Evolutionary conservation across 2,329 filamentous ascomycete genomes (phyloP).

Genomic region (Endoconidiophora laricicola): DNA sequence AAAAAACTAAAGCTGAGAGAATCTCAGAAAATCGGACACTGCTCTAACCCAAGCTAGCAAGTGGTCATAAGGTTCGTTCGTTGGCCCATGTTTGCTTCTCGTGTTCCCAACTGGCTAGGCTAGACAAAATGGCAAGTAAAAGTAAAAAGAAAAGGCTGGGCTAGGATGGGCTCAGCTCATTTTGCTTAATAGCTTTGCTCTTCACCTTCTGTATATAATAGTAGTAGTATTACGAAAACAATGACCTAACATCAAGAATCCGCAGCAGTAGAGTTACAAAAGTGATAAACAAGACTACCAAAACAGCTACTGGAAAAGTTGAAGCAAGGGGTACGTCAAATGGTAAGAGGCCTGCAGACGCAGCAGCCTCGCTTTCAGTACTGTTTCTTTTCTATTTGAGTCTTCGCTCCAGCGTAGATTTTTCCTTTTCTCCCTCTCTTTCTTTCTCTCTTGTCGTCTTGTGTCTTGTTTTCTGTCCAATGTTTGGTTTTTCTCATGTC

Average conservation of each 20-base stretch:
- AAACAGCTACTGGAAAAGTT: too few relatives aligned
- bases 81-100: background rate
- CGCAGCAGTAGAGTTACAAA: background rate
- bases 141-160: background rate
- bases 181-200: too few relatives aligned
- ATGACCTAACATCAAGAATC: background rate
- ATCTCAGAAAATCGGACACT: too few relatives aligned
- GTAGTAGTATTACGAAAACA: background rate
- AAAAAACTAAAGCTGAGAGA: too few relatives aligned
- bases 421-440: background rate
- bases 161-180: background rate
- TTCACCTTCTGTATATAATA: background rate
- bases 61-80: too few relatives aligned
- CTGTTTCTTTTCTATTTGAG: background rate
- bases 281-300: too few relatives aligned
- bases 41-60: too few relatives aligned
- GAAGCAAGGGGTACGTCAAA: background rate
- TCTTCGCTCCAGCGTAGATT: background rate
- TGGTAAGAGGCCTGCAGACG: slow-evolving; percentile 2
- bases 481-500: background rate
- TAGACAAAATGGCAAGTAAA: background rate
- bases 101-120: background rate
- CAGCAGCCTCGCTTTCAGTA: slow-evolving; percentile 3
- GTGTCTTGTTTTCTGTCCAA: background rate
- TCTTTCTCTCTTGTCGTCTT: background rate